Conservation (phyloP, 768 basidiomycete genomes). For the Calvatia gigantea region DNA sequence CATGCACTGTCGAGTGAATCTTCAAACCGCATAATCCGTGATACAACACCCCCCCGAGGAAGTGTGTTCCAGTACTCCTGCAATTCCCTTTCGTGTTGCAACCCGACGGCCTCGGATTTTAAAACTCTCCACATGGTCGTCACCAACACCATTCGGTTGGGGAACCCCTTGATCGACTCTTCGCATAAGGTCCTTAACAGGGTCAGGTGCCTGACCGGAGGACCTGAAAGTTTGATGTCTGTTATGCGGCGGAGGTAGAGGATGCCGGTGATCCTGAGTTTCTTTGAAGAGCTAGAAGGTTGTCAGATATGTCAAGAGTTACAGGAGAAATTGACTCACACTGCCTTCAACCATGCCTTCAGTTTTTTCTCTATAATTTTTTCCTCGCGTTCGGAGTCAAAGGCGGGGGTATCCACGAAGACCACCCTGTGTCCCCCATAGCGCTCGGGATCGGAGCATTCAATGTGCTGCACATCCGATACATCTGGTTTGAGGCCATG, state of each 20-base stretch:
- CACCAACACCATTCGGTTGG: constrained; percentile 10
- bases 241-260: constrained; percentile 14
- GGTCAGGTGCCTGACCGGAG: constrained; percentile 6
- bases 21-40: not conserved
- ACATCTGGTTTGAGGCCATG: constrained; percentile 8
- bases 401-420: constrained; percentile 14
- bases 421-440: not conserved
- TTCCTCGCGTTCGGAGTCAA: constrained; percentile 10
- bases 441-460: not conserved
- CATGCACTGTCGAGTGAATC: not conserved
- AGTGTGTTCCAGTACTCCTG: constrained; percentile 4
- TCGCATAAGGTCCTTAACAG: constrained; percentile 9
- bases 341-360: constrained; percentile 9
- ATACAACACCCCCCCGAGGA: not conserved
- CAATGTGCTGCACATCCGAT: constrained; percentile 2
- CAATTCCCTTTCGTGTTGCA: constrained; percentile 9
- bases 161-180: constrained; percentile 2
- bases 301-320: not conserved
- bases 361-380: constrained; percentile 2
- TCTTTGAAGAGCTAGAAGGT: constrained; percentile 2
- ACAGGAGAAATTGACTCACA: not conserved
- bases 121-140: constrained; percentile 14
- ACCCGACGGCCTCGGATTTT: not conserved
- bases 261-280: constrained; percentile 9
- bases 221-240: constrained; percentile 12